These are phyloP conservation scores for Cordyceps tenuipes DNA, from an alignment of 2,329 filamentous ascomycete species.

Conservation along the genomic window DNA sequence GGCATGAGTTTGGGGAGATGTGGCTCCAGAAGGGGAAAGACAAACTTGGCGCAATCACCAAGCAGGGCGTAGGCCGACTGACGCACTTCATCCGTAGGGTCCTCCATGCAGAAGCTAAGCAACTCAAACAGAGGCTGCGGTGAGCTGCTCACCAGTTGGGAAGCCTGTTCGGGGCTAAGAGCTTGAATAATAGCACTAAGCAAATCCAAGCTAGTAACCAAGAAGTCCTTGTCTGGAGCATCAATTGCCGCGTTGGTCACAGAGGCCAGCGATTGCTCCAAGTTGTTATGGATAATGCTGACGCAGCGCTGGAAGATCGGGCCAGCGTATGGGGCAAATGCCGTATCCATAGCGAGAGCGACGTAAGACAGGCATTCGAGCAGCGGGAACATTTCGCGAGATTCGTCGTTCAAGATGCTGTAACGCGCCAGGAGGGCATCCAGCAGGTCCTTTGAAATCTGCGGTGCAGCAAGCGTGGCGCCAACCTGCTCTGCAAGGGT, in stretches of 20 bases:
- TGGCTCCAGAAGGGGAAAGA: slow-evolving; percentile 72
- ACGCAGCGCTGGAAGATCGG: slow-evolving; percentile 85
- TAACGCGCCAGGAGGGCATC: slow-evolving; percentile 83
- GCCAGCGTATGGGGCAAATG: slow-evolving; percentile 76
- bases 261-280: slow-evolving; percentile 70
- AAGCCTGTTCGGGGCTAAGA: slow-evolving; percentile 63
- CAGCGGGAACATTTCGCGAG: slow-evolving; percentile 85
- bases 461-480: slow-evolving; percentile 66
- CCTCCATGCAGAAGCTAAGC: slow-evolving; percentile 85
- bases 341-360: slow-evolving; percentile 71
- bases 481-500: slow-evolving; percentile 90
- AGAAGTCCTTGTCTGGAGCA: slow-evolving; percentile 88
- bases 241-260: slow-evolving; percentile 62
- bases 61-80: slow-evolving; percentile 94
- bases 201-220: slow-evolving; percentile 89
- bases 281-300: slow-evolving; percentile 82
- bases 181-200: slow-evolving; percentile 91
- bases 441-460: slow-evolving; percentile 83
- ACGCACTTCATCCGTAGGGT: slow-evolving; percentile 81
- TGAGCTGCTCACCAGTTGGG: slow-evolving; percentile 65
- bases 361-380: slow-evolving; percentile 97
- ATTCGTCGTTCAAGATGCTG: slow-evolving; percentile 79
- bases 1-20: slow-evolving; percentile 68
- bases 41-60: slow-evolving; percentile 88
- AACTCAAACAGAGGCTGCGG: slow-evolving; percentile 86